phyloP scores from a whole-genome alignment of 139 green algal species.

The Ettlia oleoabundans region DNA sequence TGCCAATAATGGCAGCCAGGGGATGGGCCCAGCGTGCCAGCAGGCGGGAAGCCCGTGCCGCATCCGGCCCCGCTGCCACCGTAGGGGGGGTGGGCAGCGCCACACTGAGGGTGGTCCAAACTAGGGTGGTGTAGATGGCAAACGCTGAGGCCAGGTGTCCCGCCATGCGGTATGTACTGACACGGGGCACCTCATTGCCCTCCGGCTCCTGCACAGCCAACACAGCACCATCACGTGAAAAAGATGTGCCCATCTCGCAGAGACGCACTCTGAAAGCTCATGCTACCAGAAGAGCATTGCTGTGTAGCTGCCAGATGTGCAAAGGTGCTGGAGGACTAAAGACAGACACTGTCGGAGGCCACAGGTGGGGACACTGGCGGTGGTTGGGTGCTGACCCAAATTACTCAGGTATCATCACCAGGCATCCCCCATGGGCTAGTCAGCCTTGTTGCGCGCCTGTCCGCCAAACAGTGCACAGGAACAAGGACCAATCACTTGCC shows the following conservation, averaged over 20 bases:
- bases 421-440: too few relatives aligned
- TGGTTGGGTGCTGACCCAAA: too few relatives aligned
- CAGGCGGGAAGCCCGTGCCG: constrained; percentile 38
- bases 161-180: constrained; percentile 96
- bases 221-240: too few relatives aligned
- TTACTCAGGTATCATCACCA: too few relatives aligned
- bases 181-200: constrained; percentile 78
- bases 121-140: constrained; percentile 90
- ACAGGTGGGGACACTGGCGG: too few relatives aligned
- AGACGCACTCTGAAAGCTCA: too few relatives aligned
- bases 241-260: too few relatives aligned
- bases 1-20: constrained; percentile 82
- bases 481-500: neutral
- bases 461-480: neutral
- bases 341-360: too few relatives aligned
- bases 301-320: too few relatives aligned
- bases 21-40: constrained; percentile 65
- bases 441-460: neutral
- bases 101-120: constrained; percentile 92
- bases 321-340: too few relatives aligned
- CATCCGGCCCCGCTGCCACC: constrained; percentile 7
- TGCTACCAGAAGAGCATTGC: too few relatives aligned
- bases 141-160: constrained; percentile 96
- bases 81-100: constrained; percentile 51
- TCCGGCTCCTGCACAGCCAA: constrained; percentile 61